Percentiles rank a stretch among this genome's conserved stretches.
Evolutionary conservation across 495 filamentous ascomycete species (phyloP).

Genomic region (Xylaria bambusicola): DNA sequence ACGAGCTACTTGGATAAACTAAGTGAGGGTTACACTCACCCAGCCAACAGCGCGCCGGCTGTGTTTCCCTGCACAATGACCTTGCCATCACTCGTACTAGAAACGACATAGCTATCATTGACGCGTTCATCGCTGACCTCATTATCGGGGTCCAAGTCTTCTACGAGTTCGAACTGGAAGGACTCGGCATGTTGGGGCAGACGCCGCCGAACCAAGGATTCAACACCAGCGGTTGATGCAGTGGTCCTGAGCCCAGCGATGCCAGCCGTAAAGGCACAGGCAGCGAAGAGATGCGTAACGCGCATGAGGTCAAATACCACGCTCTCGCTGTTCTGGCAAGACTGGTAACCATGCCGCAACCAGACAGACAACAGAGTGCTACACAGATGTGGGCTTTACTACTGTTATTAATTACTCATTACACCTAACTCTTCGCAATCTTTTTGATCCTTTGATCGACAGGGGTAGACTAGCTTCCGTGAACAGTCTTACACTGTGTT

Average conservation of each 20-base stretch:
- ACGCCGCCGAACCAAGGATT: conserved; percentile 48
- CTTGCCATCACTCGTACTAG: conserved; percentile 38
- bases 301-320: conserved; percentile 16
- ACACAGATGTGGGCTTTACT: neutral
- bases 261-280: conserved; percentile 18
- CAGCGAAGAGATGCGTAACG: conserved; percentile 5
- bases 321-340: neutral
- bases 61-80: conserved; percentile 50
- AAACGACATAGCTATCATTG: conserved; percentile 49
- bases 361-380: neutral
- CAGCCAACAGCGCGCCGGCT: conserved; percentile 48
- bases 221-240: conserved; percentile 41
- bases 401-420: neutral
- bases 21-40: conserved; percentile 30
- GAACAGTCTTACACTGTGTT: too few relatives aligned
- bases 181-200: conserved; percentile 44
- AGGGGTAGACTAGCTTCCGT: too few relatives aligned
- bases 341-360: neutral
- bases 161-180: conserved; percentile 43
- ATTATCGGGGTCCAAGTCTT: conserved; percentile 16
- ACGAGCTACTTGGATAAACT: neutral
- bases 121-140: conserved; percentile 9
- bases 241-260: conserved; percentile 31
- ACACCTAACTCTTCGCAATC: too few relatives aligned
- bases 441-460: too few relatives aligned